Conservation (phyloP, 495 filamentous ascomycete genomes). For the Bombardia bombarda region DNA sequence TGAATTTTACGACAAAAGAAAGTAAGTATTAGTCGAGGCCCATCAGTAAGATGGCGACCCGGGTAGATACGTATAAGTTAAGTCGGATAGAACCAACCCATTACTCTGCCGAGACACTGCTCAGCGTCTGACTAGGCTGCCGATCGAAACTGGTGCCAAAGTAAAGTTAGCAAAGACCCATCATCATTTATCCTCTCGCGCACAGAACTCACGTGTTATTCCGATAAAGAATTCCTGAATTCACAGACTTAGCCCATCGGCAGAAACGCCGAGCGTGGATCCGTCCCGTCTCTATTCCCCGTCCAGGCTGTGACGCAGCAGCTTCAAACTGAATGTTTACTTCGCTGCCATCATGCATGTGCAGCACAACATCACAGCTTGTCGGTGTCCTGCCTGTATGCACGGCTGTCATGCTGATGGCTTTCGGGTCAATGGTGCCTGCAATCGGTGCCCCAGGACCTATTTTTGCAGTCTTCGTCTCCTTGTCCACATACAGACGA, state of each 20-base stretch:
- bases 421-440: constrained; percentile 16
- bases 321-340: constrained; percentile 13
- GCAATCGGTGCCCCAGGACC: background rate
- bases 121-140: no score
- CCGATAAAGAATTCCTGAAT: constrained; percentile 12
- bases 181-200: no score
- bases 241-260: constrained; percentile 20
- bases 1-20: no score
- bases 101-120: no score
- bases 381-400: background rate
- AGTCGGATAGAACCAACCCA: no score
- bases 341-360: background rate
- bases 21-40: no score
- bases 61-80: no score
- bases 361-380: constrained; percentile 7
- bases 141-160: no score
- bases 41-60: no score
- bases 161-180: no score
- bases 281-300: constrained; percentile 16
- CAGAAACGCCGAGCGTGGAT: constrained; percentile 28
- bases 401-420: constrained; percentile 9
- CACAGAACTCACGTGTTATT: constrained; percentile 4
- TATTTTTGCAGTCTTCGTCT: constrained; percentile 5
- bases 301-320: no score
- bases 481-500: constrained; percentile 10